Base-by-base conservation (phyloP, 73 alveolate genomes). In the Diophrys sp. region DNA sequence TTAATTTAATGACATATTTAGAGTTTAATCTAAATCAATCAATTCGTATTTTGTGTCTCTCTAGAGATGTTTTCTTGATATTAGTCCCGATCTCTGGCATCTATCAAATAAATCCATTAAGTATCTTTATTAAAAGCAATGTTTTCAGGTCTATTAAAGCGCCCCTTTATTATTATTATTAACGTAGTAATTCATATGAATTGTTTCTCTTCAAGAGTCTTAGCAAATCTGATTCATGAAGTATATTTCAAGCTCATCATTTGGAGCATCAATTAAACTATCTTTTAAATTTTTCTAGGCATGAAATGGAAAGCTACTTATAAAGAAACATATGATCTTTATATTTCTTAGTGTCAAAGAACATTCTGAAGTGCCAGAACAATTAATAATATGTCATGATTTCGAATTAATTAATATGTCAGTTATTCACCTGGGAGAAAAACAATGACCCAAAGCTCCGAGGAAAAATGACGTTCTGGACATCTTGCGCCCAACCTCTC, bases 241-340 rank as follows among this genome's bases (percentile, higher is more conserved):
- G 68, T 85, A 85, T 81, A 85, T 78, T 53, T 85, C 92, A 8
- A 85, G 75, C n/a, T 73, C 92, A 31, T 74, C 84, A 11, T 87
- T 90, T 56, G 70, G 93, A 30, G 70, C 85, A 69, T 73, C 84
- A 30, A 89, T 75, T n/a, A 84, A 57, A 55, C 74, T 67, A 53
- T 81, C 88, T 5, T 67, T 83, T 23, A 85, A 75, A 83, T 79
- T 44, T 56, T 30, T 66, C 88, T 79, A 24, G 91, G 87, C 79
- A 78, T 32, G 77, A 89, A 74, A n/a, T 89, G 85, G 67, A 88
- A 82, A 0, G 89, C 73, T 0, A 89, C 83, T 29, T 76, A 56
- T 78, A 78, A 5, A 89, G 74, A 68, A 89, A 85, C 54, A 74
- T 68, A 1, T 82, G 73, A 55, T 89, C 91, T 14, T 73, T 55